Conservation (phyloP, 352 stramenopile genomes). For the Pythium biforme region DNA sequence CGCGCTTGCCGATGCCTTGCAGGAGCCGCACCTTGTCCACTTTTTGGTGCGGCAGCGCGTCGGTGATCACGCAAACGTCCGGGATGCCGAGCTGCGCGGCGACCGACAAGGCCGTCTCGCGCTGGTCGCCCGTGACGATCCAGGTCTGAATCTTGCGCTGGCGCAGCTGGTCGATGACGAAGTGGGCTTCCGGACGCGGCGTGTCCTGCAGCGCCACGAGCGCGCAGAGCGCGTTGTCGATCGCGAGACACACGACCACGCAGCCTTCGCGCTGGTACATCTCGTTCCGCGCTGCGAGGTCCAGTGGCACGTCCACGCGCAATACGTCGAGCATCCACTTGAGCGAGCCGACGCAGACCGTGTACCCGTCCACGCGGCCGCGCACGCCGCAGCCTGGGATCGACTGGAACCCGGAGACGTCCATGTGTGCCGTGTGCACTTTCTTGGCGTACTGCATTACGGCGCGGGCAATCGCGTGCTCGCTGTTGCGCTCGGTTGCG, state of each 20-base stretch:
- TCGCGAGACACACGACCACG: conserved; percentile 56
- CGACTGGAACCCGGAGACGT: conserved; percentile 39
- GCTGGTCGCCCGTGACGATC: conserved; percentile 79
- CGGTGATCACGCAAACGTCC: conserved; percentile 53
- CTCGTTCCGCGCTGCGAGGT: conserved; percentile 46
- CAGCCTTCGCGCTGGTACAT: conserved; percentile 48
- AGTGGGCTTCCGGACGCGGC: conserved; percentile 45
- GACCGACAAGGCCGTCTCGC: conserved; percentile 52
- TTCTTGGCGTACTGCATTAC: conserved; percentile 44
- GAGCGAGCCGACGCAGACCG: conserved; percentile 57
- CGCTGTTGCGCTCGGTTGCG: conserved; percentile 53
- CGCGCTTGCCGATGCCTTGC: conserved; percentile 64
- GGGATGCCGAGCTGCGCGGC: conserved; percentile 50
- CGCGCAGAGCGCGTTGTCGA: conserved; percentile 52
- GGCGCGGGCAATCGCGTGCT: conserved; percentile 65
- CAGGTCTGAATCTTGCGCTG: conserved; percentile 59
- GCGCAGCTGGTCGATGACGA: conserved; percentile 55
- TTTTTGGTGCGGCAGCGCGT: conserved; percentile 75
- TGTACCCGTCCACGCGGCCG: conserved; percentile 31
- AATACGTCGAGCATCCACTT: conserved; percentile 64
- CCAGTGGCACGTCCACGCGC: conserved; percentile 39
- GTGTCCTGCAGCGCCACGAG: conserved; percentile 57
- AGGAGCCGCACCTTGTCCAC: conserved; percentile 71
- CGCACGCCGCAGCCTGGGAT: conserved; percentile 66
- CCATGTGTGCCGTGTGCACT: conserved; percentile 24